Evolutionary conservation across 2,329 filamentous ascomycete genomes (phyloP), one percentile per base, ranked within the genome.

Genomic region (Aspergillus sclerotialis): DNA sequence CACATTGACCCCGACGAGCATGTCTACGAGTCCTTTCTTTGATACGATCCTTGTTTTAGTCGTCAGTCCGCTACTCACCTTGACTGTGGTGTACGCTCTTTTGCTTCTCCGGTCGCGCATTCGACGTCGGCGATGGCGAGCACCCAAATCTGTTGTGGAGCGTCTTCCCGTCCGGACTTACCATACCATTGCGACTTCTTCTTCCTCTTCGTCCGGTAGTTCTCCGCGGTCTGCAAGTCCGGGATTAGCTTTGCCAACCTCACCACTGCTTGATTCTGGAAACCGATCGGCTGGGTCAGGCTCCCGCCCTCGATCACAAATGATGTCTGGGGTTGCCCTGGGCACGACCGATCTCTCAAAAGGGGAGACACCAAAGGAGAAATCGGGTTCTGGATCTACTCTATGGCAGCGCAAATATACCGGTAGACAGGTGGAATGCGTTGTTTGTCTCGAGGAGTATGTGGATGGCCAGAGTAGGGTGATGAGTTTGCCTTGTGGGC

Each of bases 1-100:
- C n/a, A 94, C 92, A 6, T 78, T 98, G 36, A 92, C 87, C 1
- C 92, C 89, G 1, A 89, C 88, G 0, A 90, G 79, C 60, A 78
- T 82, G 65, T 90, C 87, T 43, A 83, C 84, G 4, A 93, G 83
- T 48, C 89, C 92, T 0, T 94, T 98, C 66, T 89, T 96, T 48
- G 92, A 98, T 56, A 96, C 90, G 0, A 73, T 98, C 3, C 71
- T 96, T n/a, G 88, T 98, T 7, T 70, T 98, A n/a, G 88, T 98
- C 19, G 80, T 96, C 35, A 95, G 89, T 52, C 92, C 92, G 6
- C 65, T 98, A 10, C 81, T 96, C 33, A 96, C 92, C 1, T 65
- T 98, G 50, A 93, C 87, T 3, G 81, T 95, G 4, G 90, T 98
- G 2, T 96, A 96, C 55, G 83, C 86, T 9, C 72, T 96, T 8